Base-by-base conservation (phyloP, 2,329 filamentous ascomycete genomes). In the Xylariaceae sp. region DNA sequence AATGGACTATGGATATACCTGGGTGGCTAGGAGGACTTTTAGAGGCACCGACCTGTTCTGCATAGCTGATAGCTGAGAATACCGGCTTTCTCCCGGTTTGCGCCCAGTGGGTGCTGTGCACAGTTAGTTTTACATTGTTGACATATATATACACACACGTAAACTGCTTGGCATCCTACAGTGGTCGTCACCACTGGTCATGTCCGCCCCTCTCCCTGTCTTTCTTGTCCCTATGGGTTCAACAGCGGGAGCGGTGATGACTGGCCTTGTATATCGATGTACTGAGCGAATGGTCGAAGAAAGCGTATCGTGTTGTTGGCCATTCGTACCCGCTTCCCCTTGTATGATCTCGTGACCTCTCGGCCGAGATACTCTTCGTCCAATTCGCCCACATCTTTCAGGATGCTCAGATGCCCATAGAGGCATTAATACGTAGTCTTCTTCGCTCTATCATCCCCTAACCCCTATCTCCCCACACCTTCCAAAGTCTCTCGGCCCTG, bases 91-190 rank as follows among this genome's bases (percentile, higher is more conserved):
- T 55, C 45, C 41, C 30, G 44, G 55, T 41, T 48, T 17, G 44
- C 49, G 57, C 54, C 47, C 17, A 39, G 52, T 39, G 35, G 18
- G 48, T 54, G 57, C 54, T 59, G 47, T 64, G 61, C 54, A 62
- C 58, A 56, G 49, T 37, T 61, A 62, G 54, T 62, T 56, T 62
- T 65, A 64, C 61, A 65, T 64, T 58, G 47, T 59, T 59, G 54
- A 52, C 37, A 63, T 59, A 59, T 59, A 60, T 57, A 56, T 60
- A 57, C 49, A 59, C 10, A 30, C 10, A 30, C 13, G 18, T 56
- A 35, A 54, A 51, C 55, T 48, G 44, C 17, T 44, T 45, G 13
- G 53, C 17, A 30, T 34, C 4, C 41, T 44, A 10, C 11, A 39
- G 56, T 44, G 9, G 44, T 51, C 17, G 5, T 50, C 30, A 55